Percentiles rank a stretch among this genome's conserved stretches.
Conservation (phyloP, 352 stramenopile genomes). For the Phytophthora capsici region DNA sequence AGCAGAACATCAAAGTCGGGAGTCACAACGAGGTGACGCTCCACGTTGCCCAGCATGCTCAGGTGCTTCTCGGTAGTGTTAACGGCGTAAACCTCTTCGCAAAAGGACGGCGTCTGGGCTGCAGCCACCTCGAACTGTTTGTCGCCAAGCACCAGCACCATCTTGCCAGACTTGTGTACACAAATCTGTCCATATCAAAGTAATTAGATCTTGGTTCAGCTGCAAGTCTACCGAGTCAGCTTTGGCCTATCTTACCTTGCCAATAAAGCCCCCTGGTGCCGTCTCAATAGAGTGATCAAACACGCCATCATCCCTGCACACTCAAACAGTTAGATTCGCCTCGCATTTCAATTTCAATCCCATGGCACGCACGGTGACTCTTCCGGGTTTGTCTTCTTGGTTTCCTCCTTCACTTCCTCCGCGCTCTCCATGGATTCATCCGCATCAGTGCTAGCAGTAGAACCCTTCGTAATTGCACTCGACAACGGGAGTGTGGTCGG, state of each 20-base stretch:
- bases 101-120: slow-evolving; percentile 83
- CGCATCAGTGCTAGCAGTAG: slow-evolving; percentile 28
- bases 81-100: slow-evolving; percentile 85
- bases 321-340: slow-evolving; percentile 8
- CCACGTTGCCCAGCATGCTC: slow-evolving; percentile 74
- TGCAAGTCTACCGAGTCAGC: not conserved
- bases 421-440: slow-evolving; percentile 45
- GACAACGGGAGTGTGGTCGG: slow-evolving; percentile 82
- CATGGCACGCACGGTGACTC: slow-evolving; percentile 29
- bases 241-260: slow-evolving; percentile 58
- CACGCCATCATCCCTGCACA: slow-evolving; percentile 56
- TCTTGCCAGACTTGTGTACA: slow-evolving; percentile 87
- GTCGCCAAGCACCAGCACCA: slow-evolving; percentile 85
- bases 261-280: slow-evolving; percentile 80
- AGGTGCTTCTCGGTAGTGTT: slow-evolving; percentile 75
- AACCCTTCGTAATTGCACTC: slow-evolving; percentile 42
- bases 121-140: slow-evolving; percentile 87
- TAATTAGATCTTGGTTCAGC: not conserved
- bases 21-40: slow-evolving; percentile 85
- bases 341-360: not conserved
- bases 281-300: slow-evolving; percentile 75
- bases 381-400: slow-evolving; percentile 22
- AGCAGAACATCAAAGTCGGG: slow-evolving; percentile 87
- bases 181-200: slow-evolving; percentile 54
- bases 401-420: slow-evolving; percentile 23